These are phyloP conservation scores for Uronychia binucleata DNA, from an alignment of 73 alveolate genomes.

Conservation along the genomic window DNA sequence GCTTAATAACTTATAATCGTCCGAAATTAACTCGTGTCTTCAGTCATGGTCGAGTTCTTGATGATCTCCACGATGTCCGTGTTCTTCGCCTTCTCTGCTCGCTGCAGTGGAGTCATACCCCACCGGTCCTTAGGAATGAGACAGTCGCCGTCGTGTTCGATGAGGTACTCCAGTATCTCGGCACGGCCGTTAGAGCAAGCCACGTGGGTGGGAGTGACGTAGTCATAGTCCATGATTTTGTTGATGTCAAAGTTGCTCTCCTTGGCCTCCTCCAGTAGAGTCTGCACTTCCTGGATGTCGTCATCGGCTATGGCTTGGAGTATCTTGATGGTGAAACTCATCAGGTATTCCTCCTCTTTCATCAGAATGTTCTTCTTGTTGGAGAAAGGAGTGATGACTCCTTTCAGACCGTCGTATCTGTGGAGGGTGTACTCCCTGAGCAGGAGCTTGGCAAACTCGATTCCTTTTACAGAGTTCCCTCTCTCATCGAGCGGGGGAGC, in stretches of 20 bases:
- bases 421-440: slow-evolving; percentile 34
- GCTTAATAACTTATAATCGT: background rate
- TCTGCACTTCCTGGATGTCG: slow-evolving; percentile 24
- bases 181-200: slow-evolving; percentile 29
- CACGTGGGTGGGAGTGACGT: slow-evolving; percentile 59
- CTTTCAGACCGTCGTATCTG: slow-evolving; percentile 37
- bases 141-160: slow-evolving; percentile 34
- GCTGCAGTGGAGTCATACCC: slow-evolving; percentile 54
- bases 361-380: slow-evolving; percentile 11
- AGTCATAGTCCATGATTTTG: slow-evolving; percentile 42
- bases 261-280: slow-evolving; percentile 32
- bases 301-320: slow-evolving; percentile 38
- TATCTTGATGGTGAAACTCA: slow-evolving; percentile 10
- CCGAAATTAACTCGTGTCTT: background rate
- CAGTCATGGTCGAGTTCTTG: background rate
- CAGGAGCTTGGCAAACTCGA: slow-evolving; percentile 27
- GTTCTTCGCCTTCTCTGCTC: slow-evolving; percentile 26
- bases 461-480: slow-evolving; percentile 62
- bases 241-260: slow-evolving; percentile 34
- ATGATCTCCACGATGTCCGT: slow-evolving; percentile 24
- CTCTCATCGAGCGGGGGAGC: slow-evolving; percentile 57
- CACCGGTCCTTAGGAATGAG: slow-evolving; percentile 52
- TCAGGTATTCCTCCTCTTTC: slow-evolving; percentile 2
- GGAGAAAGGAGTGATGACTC: slow-evolving; percentile 39
- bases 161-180: slow-evolving; percentile 21